These are phyloP conservation scores for Neonectria faginata DNA, from an alignment of 2,329 filamentous ascomycete genomes.

Conservation along the genomic window DNA sequence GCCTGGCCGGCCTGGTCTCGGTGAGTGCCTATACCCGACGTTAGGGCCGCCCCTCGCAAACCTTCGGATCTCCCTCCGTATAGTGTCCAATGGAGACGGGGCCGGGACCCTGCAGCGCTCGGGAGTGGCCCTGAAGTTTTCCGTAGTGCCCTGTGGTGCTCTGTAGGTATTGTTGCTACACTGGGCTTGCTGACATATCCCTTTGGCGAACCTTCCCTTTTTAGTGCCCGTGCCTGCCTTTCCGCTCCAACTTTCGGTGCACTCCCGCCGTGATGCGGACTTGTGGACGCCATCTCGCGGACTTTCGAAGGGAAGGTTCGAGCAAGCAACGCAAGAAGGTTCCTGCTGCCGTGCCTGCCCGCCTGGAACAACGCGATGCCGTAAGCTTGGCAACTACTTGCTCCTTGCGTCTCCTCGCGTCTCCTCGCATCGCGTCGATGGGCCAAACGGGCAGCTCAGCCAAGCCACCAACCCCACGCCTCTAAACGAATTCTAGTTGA, in stretches of 20 bases:
- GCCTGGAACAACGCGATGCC: too few species aligned
- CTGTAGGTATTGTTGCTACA: background rate
- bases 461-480: constrained; percentile 26
- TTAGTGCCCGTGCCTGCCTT: constrained; percentile 5
- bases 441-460: background rate
- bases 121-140: constrained; percentile 2
- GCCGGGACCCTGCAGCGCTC: background rate
- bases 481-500: constrained; percentile 31
- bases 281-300: too few species aligned
- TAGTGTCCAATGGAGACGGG: too few species aligned
- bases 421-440: background rate
- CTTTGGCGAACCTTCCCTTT: background rate
- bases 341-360: background rate
- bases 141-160: background rate
- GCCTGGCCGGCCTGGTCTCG: background rate
- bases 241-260: background rate
- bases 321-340: background rate
- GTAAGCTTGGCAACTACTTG: constrained; percentile 7
- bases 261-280: background rate
- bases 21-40: constrained; percentile 5
- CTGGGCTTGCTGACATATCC: too few species aligned
- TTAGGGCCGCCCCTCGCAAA: constrained; percentile 19
- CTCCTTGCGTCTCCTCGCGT: constrained; percentile 16
- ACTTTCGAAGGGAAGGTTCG: background rate
- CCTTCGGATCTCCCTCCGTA: background rate